phyloP scores from a whole-genome alignment of 495 filamentous ascomycete species.

The Daldinia vernicosa region DNA sequence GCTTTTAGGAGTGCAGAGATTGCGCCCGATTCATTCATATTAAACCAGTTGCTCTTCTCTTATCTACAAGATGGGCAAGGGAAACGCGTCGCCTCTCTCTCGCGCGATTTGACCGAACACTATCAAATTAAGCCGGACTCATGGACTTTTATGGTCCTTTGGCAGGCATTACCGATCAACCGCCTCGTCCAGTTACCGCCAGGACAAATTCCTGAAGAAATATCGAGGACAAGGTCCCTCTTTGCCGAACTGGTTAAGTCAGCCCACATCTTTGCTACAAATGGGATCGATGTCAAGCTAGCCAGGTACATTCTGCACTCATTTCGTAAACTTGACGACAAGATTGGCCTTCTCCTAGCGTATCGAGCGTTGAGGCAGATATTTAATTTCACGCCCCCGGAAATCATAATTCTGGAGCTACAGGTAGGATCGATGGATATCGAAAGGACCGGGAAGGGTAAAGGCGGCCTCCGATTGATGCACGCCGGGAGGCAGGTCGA shows the following conservation, averaged over 20 bases:
- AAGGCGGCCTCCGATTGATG: constrained; percentile 47
- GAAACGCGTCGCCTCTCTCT: constrained; percentile 64
- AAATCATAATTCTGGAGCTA: constrained; percentile 54
- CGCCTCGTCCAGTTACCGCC: constrained; percentile 51
- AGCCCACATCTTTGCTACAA: constrained; percentile 46
- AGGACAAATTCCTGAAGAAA: constrained; percentile 57
- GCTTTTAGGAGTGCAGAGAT: constrained; percentile 68
- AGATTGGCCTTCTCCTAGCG: constrained; percentile 67
- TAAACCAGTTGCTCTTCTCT: constrained; percentile 78
- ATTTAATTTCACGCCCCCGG: constrained; percentile 61
- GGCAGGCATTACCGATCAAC: constrained; percentile 59
- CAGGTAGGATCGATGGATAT: constrained; percentile 49
- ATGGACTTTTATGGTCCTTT: constrained; percentile 75
- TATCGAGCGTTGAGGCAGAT: constrained; percentile 62
- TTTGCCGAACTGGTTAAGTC: constrained; percentile 68
- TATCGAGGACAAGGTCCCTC: constrained; percentile 61
- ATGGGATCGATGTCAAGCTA: constrained; percentile 47
- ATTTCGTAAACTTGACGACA: constrained; percentile 56
- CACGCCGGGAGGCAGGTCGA: constrained; percentile 47
- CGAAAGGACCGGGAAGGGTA: constrained; percentile 45
- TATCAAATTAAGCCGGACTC: constrained; percentile 65
- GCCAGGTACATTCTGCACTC: constrained; percentile 56
- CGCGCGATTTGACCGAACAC: constrained; percentile 52
- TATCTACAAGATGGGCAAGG: constrained; percentile 63
- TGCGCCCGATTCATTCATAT: constrained; percentile 71